These are phyloP conservation scores for Exserohilum turcica DNA, from an alignment of 2,329 filamentous ascomycete genomes.

Conservation along the genomic window DNA sequence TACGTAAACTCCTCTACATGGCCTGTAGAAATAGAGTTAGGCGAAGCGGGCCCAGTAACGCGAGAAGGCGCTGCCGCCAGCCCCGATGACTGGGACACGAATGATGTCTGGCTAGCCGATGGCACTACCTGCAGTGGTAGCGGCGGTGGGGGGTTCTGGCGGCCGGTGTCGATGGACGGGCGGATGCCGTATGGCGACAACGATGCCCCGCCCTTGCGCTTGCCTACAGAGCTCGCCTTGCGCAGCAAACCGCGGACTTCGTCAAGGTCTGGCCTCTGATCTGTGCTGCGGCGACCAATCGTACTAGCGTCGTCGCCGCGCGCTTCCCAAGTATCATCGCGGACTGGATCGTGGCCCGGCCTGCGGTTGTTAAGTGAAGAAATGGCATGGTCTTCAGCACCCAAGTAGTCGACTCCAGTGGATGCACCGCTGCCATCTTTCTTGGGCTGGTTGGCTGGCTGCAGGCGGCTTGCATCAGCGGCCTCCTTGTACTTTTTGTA, in stretches of 20 bases:
- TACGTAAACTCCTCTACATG: slow-evolving; percentile 42
- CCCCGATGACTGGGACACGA: slow-evolving; percentile 28
- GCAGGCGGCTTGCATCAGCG: slow-evolving; percentile 69
- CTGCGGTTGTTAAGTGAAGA: slow-evolving; percentile 52
- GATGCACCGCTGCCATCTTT: slow-evolving; percentile 37
- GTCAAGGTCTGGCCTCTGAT: slow-evolving; percentile 51
- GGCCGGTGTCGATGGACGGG: slow-evolving; percentile 21
- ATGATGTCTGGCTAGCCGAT: slow-evolving; percentile 24
- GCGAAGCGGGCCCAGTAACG: slow-evolving; percentile 35
- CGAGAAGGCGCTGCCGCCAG: slow-evolving; percentile 26
- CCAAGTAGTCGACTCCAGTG: slow-evolving; percentile 43
- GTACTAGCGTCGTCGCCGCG: slow-evolving; percentile 48
- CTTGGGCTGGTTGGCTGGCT: slow-evolving; percentile 55
- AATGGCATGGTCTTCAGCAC: slow-evolving; percentile 50
- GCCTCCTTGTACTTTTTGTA: slow-evolving; percentile 55
- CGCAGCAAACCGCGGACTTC: slow-evolving; percentile 53
- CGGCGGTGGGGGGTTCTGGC: slow-evolving; percentile 35
- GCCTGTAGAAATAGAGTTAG: slow-evolving; percentile 40
- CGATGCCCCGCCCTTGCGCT: slow-evolving; percentile 44
- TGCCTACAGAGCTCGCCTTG: slow-evolving; percentile 53
- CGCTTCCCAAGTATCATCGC: slow-evolving; percentile 54
- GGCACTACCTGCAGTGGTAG: slow-evolving; percentile 37
- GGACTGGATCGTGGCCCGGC: slow-evolving; percentile 50
- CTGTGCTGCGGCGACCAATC: slow-evolving; percentile 49
- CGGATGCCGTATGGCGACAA: slow-evolving; percentile 30